Conservation (phyloP, 2,329 filamentous ascomycete genomes). For the Penicillium sp. region DNA sequence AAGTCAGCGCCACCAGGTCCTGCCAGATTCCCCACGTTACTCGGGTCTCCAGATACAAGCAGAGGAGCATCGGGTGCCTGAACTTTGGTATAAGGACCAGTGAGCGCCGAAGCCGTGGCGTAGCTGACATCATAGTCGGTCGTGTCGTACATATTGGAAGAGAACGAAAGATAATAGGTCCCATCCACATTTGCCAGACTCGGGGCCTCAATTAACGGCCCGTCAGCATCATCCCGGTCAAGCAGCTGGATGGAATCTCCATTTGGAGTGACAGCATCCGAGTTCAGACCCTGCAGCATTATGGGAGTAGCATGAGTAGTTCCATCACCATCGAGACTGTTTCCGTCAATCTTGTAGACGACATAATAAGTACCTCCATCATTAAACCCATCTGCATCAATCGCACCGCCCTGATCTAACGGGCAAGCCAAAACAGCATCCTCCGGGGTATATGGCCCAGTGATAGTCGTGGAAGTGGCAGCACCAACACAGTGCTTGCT, state of each 20-base stretch:
- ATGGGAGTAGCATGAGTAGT: conserved; percentile 54
- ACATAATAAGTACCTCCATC: conserved; percentile 58
- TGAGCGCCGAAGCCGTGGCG: conserved; percentile 43
- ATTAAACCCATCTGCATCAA: conserved; percentile 59
- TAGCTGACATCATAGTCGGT: conserved; percentile 57
- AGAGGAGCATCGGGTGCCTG: conserved; percentile 25
- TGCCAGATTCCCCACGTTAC: conserved; percentile 24
- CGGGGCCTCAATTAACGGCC: conserved; percentile 59
- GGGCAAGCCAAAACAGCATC: conserved; percentile 52
- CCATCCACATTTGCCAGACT: conserved; percentile 48
- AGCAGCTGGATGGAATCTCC: conserved; percentile 53
- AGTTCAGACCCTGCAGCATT: conserved; percentile 54
- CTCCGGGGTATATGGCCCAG: conserved; percentile 53
- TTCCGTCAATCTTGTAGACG: conserved; percentile 64
- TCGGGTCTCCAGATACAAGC: conserved; percentile 24
- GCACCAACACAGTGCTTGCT: conserved; percentile 57
- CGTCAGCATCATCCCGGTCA: conserved; percentile 59
- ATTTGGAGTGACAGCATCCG: conserved; percentile 51
- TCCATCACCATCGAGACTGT: conserved; percentile 47
- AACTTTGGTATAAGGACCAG: conserved; percentile 32
- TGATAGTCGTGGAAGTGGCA: conserved; percentile 47
- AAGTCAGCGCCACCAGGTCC: conserved; percentile 34
- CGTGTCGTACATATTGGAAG: conserved; percentile 55
- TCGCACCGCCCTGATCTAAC: conserved; percentile 54
- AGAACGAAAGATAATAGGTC: conserved; percentile 58